phyloP scores from a whole-genome alignment of 768 basidiomycete species.

The Boletus rufocinnamomeus region DNA sequence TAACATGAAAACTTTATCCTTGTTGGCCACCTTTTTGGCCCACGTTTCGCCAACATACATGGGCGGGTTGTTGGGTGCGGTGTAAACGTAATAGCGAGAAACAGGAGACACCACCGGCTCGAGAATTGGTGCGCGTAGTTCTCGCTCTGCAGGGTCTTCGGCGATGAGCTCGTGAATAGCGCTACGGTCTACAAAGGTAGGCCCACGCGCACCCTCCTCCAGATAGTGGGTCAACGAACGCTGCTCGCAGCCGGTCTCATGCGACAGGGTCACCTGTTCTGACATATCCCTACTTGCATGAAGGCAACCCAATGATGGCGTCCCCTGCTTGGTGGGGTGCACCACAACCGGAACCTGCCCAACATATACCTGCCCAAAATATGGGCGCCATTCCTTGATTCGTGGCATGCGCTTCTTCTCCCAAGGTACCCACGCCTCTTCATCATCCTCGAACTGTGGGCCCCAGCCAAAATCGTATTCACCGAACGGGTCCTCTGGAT shows the following conservation, averaged over 20 bases:
- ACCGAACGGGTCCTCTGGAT: slow-evolving; percentile 11
- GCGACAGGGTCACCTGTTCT: slow-evolving; percentile 9
- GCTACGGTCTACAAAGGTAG: slow-evolving; percentile 18
- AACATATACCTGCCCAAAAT: no score
- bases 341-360: slow-evolving; percentile 3
- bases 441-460: slow-evolving; percentile 13
- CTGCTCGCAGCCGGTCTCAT: not conserved
- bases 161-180: slow-evolving; percentile 1
- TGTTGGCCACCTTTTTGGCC: slow-evolving; percentile 16
- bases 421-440: slow-evolving; percentile 27
- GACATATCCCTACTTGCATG: not conserved
- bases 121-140: not conserved
- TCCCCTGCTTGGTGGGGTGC: not conserved
- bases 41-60: slow-evolving; percentile 28
- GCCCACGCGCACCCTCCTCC: slow-evolving; percentile 17
- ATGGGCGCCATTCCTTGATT: not conserved
- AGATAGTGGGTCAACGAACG: slow-evolving; percentile 21
- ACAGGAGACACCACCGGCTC: slow-evolving; percentile 6
- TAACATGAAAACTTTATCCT: not conserved
- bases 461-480: not conserved
- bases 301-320: not conserved
- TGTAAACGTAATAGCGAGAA: slow-evolving; percentile 4
- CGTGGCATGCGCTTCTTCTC: not conserved
- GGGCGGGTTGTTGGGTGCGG: rapidly evolving
- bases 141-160: slow-evolving; percentile 8